Percentiles rank a stretch among this genome's conserved stretches.
These are phyloP conservation scores for Clarkia xantiana DNA, from an alignment of 345 rosid genomes.

Conservation along the genomic window DNA sequence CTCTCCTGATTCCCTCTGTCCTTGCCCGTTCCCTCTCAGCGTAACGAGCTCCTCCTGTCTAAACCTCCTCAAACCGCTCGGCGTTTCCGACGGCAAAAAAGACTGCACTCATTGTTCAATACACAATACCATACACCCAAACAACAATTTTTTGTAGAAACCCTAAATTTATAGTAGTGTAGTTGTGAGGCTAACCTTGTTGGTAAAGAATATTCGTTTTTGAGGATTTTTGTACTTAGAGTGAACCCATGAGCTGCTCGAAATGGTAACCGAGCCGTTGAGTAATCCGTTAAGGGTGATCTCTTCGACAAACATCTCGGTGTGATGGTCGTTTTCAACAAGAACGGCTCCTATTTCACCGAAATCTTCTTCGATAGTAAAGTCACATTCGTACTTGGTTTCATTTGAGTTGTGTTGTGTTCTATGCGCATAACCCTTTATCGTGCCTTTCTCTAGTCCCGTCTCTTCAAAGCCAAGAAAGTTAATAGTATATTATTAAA, in stretches of 20 bases:
- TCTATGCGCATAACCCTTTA: too few relatives aligned
- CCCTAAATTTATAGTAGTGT: neutral
- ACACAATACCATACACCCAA: too few relatives aligned
- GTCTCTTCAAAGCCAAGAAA: too few relatives aligned
- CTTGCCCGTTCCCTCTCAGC: constrained; percentile 41
- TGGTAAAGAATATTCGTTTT: constrained; percentile 45
- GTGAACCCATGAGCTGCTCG: constrained; percentile 46
- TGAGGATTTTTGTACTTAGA: constrained; percentile 25
- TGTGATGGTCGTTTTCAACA: constrained; percentile 49
- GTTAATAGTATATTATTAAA: too few relatives aligned
- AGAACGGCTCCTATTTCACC: constrained; percentile 26
- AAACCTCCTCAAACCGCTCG: constrained; percentile 25
- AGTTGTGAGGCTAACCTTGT: constrained; percentile 17
- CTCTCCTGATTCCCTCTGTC: constrained; percentile 29
- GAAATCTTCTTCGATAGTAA: neutral
- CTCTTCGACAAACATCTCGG: constrained; percentile 34
- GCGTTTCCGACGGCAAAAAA: constrained; percentile 44
- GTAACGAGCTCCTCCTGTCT: constrained; percentile 33
- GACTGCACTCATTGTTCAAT: constrained; percentile 12
- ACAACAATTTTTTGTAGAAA: neutral
- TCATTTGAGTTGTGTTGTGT: neutral
- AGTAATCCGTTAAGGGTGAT: constrained; percentile 28
- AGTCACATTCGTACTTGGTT: neutral
- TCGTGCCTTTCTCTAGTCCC: too few relatives aligned
- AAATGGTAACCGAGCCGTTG: constrained; percentile 20